Evolutionary conservation across 1,284 basidiomycete species (phyloP).

Genomic region (Ceratobasidium sp.): DNA sequence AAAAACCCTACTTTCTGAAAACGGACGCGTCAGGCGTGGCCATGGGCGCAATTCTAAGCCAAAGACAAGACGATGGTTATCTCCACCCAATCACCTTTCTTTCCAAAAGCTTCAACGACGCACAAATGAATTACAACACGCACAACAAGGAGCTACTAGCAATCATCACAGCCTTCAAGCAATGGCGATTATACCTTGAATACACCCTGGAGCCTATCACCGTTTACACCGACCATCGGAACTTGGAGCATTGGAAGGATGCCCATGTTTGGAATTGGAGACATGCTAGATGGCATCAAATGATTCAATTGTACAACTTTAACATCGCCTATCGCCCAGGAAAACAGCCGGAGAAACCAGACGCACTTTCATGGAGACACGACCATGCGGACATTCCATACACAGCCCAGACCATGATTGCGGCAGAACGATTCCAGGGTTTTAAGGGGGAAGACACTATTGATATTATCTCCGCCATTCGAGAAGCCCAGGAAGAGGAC

Average conservation of each 20-base stretch:
- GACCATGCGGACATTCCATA: no score
- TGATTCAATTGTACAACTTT: neutral
- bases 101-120: constrained; percentile 28
- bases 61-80: constrained; percentile 19
- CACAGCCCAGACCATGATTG: no score
- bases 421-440: no score
- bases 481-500: no score
- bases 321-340: neutral
- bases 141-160: constrained; percentile 23
- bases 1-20: constrained; percentile 1
- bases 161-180: constrained; percentile 49
- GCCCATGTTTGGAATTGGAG: constrained; percentile 36
- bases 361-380: no score
- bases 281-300: no score
- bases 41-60: constrained; percentile 43
- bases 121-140: constrained; percentile 36
- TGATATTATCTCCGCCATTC: no score
- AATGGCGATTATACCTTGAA: constrained; percentile 51
- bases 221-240: constrained; percentile 49
- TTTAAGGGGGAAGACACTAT: no score
- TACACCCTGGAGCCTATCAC: constrained; percentile 39
- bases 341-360: no score
- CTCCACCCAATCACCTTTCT: constrained; percentile 9
- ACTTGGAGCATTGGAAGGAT: constrained; percentile 48
- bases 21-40: constrained; percentile 1